A percentile compares a stretch with the other conserved stretches of the same genome.
These are phyloP conservation scores for Curvularia eragrostidis DNA, from an alignment of 2,329 filamentous ascomycete species.

Conservation along the genomic window DNA sequence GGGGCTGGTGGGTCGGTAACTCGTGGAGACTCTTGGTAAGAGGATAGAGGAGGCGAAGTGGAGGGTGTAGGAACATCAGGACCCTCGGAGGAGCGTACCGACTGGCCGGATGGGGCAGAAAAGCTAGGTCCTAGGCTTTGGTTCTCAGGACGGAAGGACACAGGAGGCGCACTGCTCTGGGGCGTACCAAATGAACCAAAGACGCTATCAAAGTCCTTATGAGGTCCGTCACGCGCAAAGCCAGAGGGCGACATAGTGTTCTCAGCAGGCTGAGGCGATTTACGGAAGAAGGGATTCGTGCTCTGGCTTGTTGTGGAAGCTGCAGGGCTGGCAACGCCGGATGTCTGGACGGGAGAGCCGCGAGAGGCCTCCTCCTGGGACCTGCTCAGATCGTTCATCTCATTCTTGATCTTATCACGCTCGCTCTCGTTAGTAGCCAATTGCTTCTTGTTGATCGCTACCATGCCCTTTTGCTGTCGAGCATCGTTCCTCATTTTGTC, in stretches of 20 bases:
- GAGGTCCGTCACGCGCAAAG: slow-evolving; percentile 52
- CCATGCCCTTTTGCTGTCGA: slow-evolving; percentile 92
- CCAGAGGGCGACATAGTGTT: slow-evolving; percentile 59
- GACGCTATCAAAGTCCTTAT: slow-evolving; percentile 75
- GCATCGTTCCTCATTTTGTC: slow-evolving; percentile 93
- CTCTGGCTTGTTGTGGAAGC: slow-evolving; percentile 68
- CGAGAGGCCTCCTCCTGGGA: slow-evolving; percentile 62
- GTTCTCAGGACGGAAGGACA: slow-evolving; percentile 67
- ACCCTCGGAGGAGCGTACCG: slow-evolving; percentile 54
- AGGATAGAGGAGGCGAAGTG: slow-evolving; percentile 66
- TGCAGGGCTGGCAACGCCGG: slow-evolving; percentile 71
- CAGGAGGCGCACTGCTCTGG: slow-evolving; percentile 58
- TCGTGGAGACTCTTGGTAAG: slow-evolving; percentile 61
- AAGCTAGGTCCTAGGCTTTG: slow-evolving; percentile 46
- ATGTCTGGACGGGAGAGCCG: slow-evolving; percentile 39
- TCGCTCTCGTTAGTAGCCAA: slow-evolving; percentile 87
- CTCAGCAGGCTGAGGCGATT: slow-evolving; percentile 59
- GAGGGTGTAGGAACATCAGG: slow-evolving; percentile 66
- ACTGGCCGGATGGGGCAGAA: slow-evolving; percentile 51
- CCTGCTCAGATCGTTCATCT: slow-evolving; percentile 73
- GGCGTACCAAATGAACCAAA: slow-evolving; percentile 71
- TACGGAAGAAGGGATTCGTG: slow-evolving; percentile 95
- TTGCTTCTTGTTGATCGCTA: slow-evolving; percentile 99
- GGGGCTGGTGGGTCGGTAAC: slow-evolving; percentile 68
- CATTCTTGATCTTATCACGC: slow-evolving; percentile 82